These are phyloP conservation scores for Tinospora cordifolia DNA, from an alignment of 164 flowering plant genomes.

Conservation along the genomic window DNA sequence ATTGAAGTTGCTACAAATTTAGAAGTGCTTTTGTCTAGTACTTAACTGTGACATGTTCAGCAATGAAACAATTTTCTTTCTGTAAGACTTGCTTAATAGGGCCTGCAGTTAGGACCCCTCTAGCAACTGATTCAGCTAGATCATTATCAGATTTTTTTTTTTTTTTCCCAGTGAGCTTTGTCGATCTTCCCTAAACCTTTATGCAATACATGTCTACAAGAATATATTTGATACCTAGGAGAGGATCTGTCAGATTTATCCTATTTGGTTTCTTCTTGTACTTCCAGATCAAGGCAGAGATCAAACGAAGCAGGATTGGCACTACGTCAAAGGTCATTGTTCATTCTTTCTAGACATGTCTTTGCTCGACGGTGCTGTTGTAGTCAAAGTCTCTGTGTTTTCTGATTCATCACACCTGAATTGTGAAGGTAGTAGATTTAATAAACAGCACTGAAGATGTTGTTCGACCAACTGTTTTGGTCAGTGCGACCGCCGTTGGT, in stretches of 20 bases:
- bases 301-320: slow-evolving; percentile 73
- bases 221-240: neutral
- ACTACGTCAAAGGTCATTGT: slow-evolving; percentile 73
- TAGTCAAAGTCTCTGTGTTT: neutral
- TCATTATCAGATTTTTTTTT: neutral
- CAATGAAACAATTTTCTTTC: neutral
- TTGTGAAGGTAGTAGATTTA: slow-evolving; percentile 68
- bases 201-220: neutral
- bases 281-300: slow-evolving; percentile 84
- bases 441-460: slow-evolving; percentile 48
- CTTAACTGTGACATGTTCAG: neutral
- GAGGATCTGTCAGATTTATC: neutral
- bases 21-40: neutral
- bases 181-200: neutral
- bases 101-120: neutral
- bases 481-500: slow-evolving; percentile 95
- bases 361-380: neutral
- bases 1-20: neutral
- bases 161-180: neutral
- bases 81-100: neutral
- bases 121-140: neutral
- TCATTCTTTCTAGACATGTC: slow-evolving; percentile 1
- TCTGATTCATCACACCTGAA: slow-evolving; percentile 13
- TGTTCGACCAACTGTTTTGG: slow-evolving; percentile 62
- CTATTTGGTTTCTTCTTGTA: neutral